Base-by-base conservation (phyloP, 1,284 basidiomycete genomes). In the Apiotrichum akiyoshidainum region DNA sequence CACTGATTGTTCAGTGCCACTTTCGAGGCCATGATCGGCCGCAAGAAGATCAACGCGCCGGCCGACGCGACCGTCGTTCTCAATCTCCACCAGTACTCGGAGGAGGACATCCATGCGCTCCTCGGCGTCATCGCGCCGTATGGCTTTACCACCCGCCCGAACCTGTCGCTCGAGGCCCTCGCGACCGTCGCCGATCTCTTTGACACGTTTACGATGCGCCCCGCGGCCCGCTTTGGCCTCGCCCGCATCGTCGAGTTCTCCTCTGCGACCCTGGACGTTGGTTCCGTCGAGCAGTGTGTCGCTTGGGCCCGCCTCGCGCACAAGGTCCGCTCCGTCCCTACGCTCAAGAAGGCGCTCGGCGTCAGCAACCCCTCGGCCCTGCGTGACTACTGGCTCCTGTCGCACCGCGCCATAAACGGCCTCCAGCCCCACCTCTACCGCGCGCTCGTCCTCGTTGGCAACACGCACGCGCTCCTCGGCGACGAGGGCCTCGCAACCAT, bases 321-420 rank as follows among this genome's bases (percentile, higher is more conserved):
- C 48, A 37, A 39, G 48, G 48, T 50, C 48, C 48, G 48, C 34
- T 50, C 48, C 10, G 19, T 50, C 13, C 35, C 35, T 6, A 50
- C 48, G 4, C 35, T 50, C 21, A 33, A 34, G 17, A 50, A 50
- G 48, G 48, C 48, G 11, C 48, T 50, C 12, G 48, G 48, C 3
- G 12, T 50, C 5, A 39, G 35, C 8, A 19, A 19, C 4, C 35
- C n/a, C 6, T 50, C 48, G 35, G 48, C 48, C 5, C 48, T 50
- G 12, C 48, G 48, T 35, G 48, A 50, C 35, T 50, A 50, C 48
- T 50, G 48, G 48, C 48, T 37, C 19, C 37, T 50, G 9, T 19
- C 48, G 6, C 19, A 37, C 5, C 13, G 22, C 35, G 37, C 37
- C 19, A 17, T 13, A 12, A 26, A 35, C 35, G 48, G 35, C 9